Conservation (phyloP, 495 filamentous ascomycete species). For the Neurospora sp. region DNA sequence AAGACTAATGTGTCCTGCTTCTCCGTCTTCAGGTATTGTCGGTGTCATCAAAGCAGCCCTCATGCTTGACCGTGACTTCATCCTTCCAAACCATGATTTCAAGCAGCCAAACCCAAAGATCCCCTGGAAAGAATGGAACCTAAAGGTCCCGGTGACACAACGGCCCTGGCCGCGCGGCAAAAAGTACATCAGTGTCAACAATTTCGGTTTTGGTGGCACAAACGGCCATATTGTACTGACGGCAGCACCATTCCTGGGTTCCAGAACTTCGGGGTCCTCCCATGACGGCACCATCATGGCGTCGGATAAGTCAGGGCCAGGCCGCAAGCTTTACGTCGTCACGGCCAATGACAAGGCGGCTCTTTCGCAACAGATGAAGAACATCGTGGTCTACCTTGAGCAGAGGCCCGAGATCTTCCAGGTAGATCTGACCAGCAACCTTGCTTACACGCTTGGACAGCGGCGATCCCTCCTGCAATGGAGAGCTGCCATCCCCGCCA, state of each 20-base stretch:
- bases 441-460: slow-evolving; percentile 33
- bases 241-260: slow-evolving; percentile 15
- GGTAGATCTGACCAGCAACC: slow-evolving; percentile 27
- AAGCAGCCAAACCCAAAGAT: slow-evolving; percentile 43
- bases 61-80: slow-evolving; percentile 44
- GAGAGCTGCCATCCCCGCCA: slow-evolving; percentile 32
- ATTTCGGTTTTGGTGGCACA: slow-evolving; percentile 39
- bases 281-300: slow-evolving; percentile 9
- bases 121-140: slow-evolving; percentile 35
- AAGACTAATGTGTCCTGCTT: not conserved
- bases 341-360: slow-evolving; percentile 38
- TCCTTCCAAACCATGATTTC: slow-evolving; percentile 40
- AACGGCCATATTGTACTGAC: slow-evolving; percentile 51
- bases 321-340: slow-evolving; percentile 34
- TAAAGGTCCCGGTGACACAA: slow-evolving; percentile 29
- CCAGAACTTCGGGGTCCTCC: slow-evolving; percentile 1
- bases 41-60: slow-evolving; percentile 47
- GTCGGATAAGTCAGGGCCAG: slow-evolving; percentile 14
- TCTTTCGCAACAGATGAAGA: slow-evolving; percentile 31
- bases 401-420: slow-evolving; percentile 39
- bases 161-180: slow-evolving; percentile 26
- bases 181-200: slow-evolving; percentile 33
- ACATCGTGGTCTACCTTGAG: slow-evolving; percentile 36
- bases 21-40: slow-evolving; percentile 31
- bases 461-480: slow-evolving; percentile 30